These are phyloP conservation scores for Purpureocillium takamizusanense DNA, from an alignment of 2,329 filamentous ascomycete species.

Conservation along the genomic window DNA sequence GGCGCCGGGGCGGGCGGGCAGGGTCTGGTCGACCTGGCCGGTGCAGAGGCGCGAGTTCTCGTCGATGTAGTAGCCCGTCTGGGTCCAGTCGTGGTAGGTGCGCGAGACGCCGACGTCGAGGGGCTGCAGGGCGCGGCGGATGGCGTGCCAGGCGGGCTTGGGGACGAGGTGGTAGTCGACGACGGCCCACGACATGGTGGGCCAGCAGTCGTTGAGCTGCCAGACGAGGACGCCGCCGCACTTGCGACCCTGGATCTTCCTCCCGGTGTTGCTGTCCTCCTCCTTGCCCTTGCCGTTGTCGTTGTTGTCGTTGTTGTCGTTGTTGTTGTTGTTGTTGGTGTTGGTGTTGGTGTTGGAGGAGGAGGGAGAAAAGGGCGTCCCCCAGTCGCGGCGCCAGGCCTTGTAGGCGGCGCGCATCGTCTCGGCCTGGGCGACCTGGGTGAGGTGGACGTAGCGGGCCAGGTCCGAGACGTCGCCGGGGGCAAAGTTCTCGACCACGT, in stretches of 20 bases:
- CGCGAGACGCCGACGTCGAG: slow-evolving; percentile 48
- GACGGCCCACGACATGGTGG: slow-evolving; percentile 55
- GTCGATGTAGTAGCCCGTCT: slow-evolving; percentile 6
- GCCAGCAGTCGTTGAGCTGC: slow-evolving; percentile 66
- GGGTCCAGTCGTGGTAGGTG: slow-evolving; percentile 33
- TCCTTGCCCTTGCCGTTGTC: too few species aligned
- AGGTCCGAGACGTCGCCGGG: slow-evolving; percentile 35
- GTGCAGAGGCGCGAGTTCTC: too few species aligned
- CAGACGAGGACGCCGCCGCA: slow-evolving; percentile 59
- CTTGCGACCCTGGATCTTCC: slow-evolving; percentile 11
- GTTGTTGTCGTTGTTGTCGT: too few species aligned
- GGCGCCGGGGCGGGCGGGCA: slow-evolving; percentile 22
- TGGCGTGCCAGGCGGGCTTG: slow-evolving; percentile 46
- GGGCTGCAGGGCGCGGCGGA: slow-evolving; percentile 50
- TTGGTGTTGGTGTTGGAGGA: too few species aligned
- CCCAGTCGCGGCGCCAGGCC: slow-evolving; percentile 55
- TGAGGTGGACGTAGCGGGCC: slow-evolving; percentile 68
- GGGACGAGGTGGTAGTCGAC: slow-evolving; percentile 55
- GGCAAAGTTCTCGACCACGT: slow-evolving; percentile 68
- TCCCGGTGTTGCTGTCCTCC: too few species aligned
- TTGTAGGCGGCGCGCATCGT: slow-evolving; percentile 42
- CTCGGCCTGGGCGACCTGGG: slow-evolving; percentile 45
- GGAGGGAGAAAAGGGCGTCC: slow-evolving; percentile 15
- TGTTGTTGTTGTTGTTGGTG: too few species aligned
- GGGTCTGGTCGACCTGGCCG: slow-evolving; percentile 16